Base-by-base conservation (phyloP, 495 filamentous ascomycete species). In the Geopyxis carbonaria region DNA sequence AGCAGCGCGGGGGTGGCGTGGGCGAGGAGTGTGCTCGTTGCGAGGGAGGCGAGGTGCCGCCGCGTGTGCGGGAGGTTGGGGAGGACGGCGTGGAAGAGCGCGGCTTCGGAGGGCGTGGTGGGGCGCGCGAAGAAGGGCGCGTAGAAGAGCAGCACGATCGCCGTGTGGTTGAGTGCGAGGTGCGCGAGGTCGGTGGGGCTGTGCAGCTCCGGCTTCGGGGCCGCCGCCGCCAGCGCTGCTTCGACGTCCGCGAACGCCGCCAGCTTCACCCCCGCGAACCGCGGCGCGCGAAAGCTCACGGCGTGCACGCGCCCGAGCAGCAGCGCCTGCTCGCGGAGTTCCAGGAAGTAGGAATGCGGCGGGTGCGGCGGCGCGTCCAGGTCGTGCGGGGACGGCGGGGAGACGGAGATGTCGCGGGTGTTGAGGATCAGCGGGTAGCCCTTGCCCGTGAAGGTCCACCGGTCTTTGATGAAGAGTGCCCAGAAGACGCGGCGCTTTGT, bases 81-180 rank as follows among this genome's bases (percentile, higher is more conserved):
- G 11, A 50, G 30, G 5, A 50, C 19, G 18, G 31, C 19, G 0
- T 25, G 31, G 16, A 50, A 50, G 4, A 50, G 38, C 7, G 22
- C 11, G 0, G 47, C 46, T 18, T 50, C 47, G 4, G 33, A 28
- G 20, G 47, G 44, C 2, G 38, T 38, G 1, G 27, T 32, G 1
- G 47, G 45, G 9, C 44, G 43, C n/a, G n/a, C n/a, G 13, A 50
- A 50, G 28, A 50, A 50, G 7, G 47, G 47, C n/a, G 44, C 47
- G 15, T 50, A 50, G 24, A 50, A 49, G n/a, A 50, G 38, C 1
- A 50, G 34, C 3, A 38, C 28, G 5, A 50, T 49, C 7, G 38
- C 34, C 3, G 47, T 34, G 14, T 44, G 36, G 19, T 49, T 50
- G 22, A 50, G 32, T 23, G 47, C 45, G 4, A 50, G 32, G 4